Percentiles rank a stretch among this genome's conserved stretches.
These are phyloP conservation scores for Malassezia dermatis DNA, from an alignment of 1,284 basidiomycete species.

Conservation along the genomic window DNA sequence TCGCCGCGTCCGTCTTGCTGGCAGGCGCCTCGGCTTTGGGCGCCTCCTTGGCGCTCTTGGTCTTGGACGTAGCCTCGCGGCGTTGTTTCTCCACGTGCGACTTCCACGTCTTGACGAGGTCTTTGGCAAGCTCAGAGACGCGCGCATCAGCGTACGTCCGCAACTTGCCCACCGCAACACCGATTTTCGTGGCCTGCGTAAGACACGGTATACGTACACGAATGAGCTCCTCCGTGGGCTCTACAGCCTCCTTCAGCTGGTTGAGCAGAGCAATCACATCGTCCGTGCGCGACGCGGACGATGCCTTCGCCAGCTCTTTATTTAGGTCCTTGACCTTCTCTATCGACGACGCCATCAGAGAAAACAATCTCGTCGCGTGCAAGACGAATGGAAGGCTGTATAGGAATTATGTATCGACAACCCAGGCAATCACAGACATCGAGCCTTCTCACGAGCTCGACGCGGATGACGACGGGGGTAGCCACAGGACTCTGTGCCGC, in stretches of 20 bases:
- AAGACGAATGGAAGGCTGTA: neutral
- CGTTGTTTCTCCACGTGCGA: conserved; percentile 38
- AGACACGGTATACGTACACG: conserved; percentile 52
- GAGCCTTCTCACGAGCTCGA: neutral
- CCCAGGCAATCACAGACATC: neutral
- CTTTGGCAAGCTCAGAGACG: conserved; percentile 75
- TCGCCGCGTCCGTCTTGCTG: conserved; percentile 7
- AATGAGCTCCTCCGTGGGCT: conserved; percentile 73
- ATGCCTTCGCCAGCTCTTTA: conserved; percentile 29
- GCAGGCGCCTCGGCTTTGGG: conserved; percentile 1
- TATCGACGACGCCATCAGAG: conserved; percentile 10
- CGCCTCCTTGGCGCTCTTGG: conserved; percentile 29
- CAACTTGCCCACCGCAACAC: conserved; percentile 82
- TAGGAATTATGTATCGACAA: conserved; percentile 9
- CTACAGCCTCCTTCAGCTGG: conserved; percentile 65
- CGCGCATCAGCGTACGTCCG: conserved; percentile 63
- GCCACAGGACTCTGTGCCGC: conserved; percentile 8
- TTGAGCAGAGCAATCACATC: conserved; percentile 63
- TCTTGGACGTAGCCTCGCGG: conserved; percentile 50
- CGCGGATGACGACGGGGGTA: neutral
- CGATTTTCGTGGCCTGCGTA: conserved; percentile 55
- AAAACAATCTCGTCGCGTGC: neutral
- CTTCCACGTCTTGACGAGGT: conserved; percentile 59
- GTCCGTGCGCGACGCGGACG: conserved; percentile 50
- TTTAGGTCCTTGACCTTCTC: conserved; percentile 32